Conservation (phyloP, 306 rosid species). For the Adenanthera pavonina region DNA sequence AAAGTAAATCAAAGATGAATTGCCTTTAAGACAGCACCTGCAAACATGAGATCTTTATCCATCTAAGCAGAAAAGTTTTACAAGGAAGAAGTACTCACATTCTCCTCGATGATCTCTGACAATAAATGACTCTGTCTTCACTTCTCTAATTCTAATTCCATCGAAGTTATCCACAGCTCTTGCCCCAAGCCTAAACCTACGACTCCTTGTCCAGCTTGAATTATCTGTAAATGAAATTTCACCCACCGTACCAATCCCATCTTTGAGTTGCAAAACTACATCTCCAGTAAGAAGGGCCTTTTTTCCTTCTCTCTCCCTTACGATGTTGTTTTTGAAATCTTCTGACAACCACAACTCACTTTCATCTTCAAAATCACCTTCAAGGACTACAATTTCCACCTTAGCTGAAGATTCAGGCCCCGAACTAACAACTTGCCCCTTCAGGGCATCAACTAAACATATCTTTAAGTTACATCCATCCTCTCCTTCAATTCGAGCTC, state of each 20-base stretch:
- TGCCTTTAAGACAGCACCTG: slow-evolving; percentile 18
- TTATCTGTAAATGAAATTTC: slow-evolving; percentile 95
- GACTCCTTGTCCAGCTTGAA: slow-evolving; percentile 99
- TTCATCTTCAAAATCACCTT: slow-evolving; percentile 98
- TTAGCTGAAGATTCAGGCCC: slow-evolving; percentile 84
- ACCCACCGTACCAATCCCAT: slow-evolving; percentile 73
- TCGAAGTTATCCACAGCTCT: slow-evolving; percentile 74
- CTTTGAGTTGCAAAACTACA: slow-evolving; percentile 71
- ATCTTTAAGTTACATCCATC: slow-evolving; percentile 70
- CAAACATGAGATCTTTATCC: slow-evolving; percentile 30
- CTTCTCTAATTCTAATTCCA: slow-evolving; percentile 78
- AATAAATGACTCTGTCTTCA: slow-evolving; percentile 86
- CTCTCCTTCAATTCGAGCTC: slow-evolving; percentile 96
- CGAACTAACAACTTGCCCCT: slow-evolving; percentile 64
- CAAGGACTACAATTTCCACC: slow-evolving; percentile 95
- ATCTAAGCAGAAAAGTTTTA: slow-evolving; percentile 34
- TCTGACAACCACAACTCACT: slow-evolving; percentile 76
- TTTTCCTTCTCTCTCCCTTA: slow-evolving; percentile 93
- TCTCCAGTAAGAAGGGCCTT: slow-evolving; percentile 97
- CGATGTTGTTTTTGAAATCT: slow-evolving; percentile 89
- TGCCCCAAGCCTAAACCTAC: slow-evolving; percentile 92
- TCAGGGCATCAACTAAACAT: slow-evolving; percentile 65
- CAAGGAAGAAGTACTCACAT: slow-evolving; percentile 69
- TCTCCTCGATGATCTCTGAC: slow-evolving; percentile 99
- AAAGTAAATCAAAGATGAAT: slow-evolving; percentile 11